Base-by-base conservation (phyloP, 805 yeast species). In the Candida koratica region DNA sequence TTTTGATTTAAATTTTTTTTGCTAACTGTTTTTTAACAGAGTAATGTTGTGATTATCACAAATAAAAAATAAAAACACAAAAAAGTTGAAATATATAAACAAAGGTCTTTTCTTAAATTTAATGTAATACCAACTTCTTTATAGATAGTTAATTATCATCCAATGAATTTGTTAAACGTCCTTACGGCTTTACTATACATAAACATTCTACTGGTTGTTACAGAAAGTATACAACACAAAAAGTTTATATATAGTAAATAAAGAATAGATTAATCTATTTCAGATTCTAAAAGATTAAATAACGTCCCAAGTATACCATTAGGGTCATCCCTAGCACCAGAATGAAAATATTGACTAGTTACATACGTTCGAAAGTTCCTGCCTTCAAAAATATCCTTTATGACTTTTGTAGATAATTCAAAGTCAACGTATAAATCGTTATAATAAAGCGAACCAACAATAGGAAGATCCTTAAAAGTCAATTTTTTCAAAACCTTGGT, bases 341-440 rank as follows among this genome's bases (percentile, higher is more conserved):
- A 67, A 45, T 75, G 79, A 51, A 75, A 73, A 38, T 50, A 64
- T 36, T 72, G 75, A 44, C 67, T 70, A 22, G 76, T 67, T n/a
- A 70, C 56, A 37, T 54, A 64, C 40, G 61, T 64, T 43, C 65
- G 53, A 38, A 66, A 51, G 35, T 69, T 69, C 28, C 49, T 51
- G 12, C 48, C 50, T 11, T 46, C 38, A 43, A 59, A 61, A 2
- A 55, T 46, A 7, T 51, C 37, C 7, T 55, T 38, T 25, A 60
- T 60, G 20, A 68, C 69, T 37, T 53, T 50, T 45, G 58, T 61
- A 13, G 70, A 53, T 19, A 70, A 41, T 11, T 61, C 60, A 39
- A 67, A 69, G 47, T 72, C 77, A 28, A 75, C 79, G 47, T 73
- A 75, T 47, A 69, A 75, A 46, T 75, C 81, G 38, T 65, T 52